Conservation (phyloP, 2,329 filamentous ascomycete genomes). For the Fusarium sp. region DNA sequence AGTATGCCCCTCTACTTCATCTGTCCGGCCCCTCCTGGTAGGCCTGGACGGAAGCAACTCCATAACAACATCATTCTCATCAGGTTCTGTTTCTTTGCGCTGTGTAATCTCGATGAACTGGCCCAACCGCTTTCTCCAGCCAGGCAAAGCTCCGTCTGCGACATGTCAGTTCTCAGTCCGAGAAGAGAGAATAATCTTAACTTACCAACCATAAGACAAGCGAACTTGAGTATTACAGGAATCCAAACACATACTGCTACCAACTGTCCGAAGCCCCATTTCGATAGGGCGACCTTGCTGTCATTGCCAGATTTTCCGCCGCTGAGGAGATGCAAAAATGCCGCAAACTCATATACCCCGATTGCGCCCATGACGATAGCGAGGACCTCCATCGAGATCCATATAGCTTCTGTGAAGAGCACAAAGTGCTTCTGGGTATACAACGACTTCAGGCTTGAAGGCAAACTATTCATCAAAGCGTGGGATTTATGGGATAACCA, state of each 20-base stretch:
- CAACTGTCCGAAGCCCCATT: conserved; percentile 7
- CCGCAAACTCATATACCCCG: background rate
- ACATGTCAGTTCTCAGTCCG: accelerated
- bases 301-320: background rate
- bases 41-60: background rate
- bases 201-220: background rate
- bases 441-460: accelerated
- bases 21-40: accelerated
- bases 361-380: background rate
- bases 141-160: background rate
- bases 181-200: accelerated
- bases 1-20: background rate
- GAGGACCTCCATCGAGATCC: background rate
- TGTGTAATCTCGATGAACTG: background rate
- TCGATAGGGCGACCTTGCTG: background rate
- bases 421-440: accelerated
- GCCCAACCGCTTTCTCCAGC: background rate
- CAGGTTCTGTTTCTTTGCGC: accelerated
- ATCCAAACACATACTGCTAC: conserved; percentile 3
- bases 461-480: accelerated
- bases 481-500: background rate
- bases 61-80: background rate
- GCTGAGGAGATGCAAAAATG: background rate
- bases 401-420: accelerated
- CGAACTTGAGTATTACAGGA: background rate